phyloP scores from a whole-genome alignment of 2,329 filamentous ascomycete genomes.

The Moelleriella libera region DNA sequence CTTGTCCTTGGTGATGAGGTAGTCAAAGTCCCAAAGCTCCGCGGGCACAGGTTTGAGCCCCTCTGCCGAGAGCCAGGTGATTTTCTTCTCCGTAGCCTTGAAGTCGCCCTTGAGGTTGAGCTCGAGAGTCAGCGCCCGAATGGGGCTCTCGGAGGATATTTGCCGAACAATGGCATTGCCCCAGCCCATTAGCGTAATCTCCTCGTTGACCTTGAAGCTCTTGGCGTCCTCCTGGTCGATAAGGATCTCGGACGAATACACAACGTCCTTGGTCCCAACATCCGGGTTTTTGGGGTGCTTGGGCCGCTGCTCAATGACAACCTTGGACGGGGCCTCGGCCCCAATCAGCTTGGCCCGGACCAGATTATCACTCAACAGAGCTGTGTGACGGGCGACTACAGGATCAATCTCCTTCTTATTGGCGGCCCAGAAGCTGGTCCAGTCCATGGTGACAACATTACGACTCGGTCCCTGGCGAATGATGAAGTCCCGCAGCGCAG shows the following conservation, averaged over 20 bases:
- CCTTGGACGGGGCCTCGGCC: constrained; percentile 47
- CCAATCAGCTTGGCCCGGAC: constrained; percentile 60
- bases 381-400: constrained; percentile 58
- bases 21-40: constrained; percentile 88
- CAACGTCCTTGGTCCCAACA: constrained; percentile 74
- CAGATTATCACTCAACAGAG: constrained; percentile 53
- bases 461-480: constrained; percentile 72
- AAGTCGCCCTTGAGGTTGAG: constrained; percentile 88
- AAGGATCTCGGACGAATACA: constrained; percentile 60
- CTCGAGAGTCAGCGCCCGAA: constrained; percentile 63
- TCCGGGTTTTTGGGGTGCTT: constrained; percentile 82
- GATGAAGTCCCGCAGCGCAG: constrained; percentile 71
- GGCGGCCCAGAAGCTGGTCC: constrained; percentile 57
- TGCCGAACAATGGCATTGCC: constrained; percentile 73
- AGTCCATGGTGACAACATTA: constrained; percentile 75
- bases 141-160: constrained; percentile 40
- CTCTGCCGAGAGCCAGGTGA: constrained; percentile 77
- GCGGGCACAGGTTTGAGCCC: constrained; percentile 65
- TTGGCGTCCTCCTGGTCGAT: constrained; percentile 80
- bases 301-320: constrained; percentile 60
- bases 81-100: constrained; percentile 91
- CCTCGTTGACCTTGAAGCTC: constrained; percentile 69
- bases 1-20: constrained; percentile 90
- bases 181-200: constrained; percentile 95
- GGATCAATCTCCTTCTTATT: constrained; percentile 80